phyloP scores from a whole-genome alignment of 1,284 basidiomycete genomes.

The Fistulina hepatica region DNA sequence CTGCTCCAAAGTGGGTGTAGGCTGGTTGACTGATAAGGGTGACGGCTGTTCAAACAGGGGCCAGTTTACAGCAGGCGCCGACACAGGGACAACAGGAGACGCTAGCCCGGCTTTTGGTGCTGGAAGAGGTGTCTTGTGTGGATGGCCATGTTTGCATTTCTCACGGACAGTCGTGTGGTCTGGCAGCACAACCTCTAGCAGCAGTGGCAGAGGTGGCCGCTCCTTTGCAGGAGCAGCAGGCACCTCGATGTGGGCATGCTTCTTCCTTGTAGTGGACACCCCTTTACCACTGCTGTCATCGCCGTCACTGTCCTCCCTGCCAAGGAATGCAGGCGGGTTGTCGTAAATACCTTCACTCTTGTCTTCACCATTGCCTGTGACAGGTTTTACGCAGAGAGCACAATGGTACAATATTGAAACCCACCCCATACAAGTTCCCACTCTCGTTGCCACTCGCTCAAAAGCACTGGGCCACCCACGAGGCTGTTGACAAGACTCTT shows the following conservation, averaged over 20 bases:
- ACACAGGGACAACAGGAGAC: slow-evolving; percentile 5
- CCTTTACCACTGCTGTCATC: slow-evolving; percentile 46
- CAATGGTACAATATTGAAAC: too few species aligned
- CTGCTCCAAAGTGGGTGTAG: too few species aligned
- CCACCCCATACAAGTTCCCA: slow-evolving; percentile 65
- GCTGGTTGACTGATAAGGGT: too few species aligned
- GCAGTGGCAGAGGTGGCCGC: slow-evolving; percentile 22
- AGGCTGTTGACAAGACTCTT: slow-evolving; percentile 54
- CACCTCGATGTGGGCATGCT: slow-evolving; percentile 15
- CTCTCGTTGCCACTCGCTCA: slow-evolving; percentile 63
- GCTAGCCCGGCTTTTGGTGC: too few species aligned
- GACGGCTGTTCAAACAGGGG: slow-evolving; percentile 10
- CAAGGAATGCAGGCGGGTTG: too few species aligned
- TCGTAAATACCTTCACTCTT: slow-evolving; percentile 30
- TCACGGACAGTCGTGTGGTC: slow-evolving; percentile 33
- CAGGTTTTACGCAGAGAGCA: too few species aligned
- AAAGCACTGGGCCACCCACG: slow-evolving; percentile 56
- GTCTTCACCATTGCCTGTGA: too few species aligned
- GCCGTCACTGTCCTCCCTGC: slow-evolving; percentile 41
- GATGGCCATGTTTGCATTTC: slow-evolving; percentile 70
- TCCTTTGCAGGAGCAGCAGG: slow-evolving; percentile 22
- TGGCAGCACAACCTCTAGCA: slow-evolving; percentile 7
- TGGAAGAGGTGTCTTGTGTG: too few species aligned
- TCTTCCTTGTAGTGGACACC: slow-evolving; percentile 19
- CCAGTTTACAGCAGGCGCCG: slow-evolving; percentile 11